Percentiles rank a stretch among this genome's conserved stretches.
These are phyloP conservation scores for Aethionema arabicum DNA, from an alignment of 345 rosid genomes.

Conservation along the genomic window DNA sequence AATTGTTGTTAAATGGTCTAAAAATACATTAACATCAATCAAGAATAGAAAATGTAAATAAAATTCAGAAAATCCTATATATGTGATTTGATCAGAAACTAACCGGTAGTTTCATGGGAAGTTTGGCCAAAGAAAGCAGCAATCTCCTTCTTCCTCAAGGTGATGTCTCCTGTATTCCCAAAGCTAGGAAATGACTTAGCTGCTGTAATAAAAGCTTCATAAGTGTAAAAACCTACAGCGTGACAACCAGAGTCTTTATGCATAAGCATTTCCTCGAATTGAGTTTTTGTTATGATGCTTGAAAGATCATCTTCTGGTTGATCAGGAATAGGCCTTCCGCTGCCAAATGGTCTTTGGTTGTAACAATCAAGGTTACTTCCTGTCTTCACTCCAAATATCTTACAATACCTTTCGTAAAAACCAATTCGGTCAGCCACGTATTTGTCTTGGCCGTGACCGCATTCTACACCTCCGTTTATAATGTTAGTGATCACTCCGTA, in stretches of 20 bases:
- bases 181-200: conserved; percentile 49
- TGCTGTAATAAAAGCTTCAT: conserved; percentile 58
- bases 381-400: conserved; percentile 46
- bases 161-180: conserved; percentile 46
- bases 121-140: conserved; percentile 74
- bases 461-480: conserved; percentile 67
- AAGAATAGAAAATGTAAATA: no score
- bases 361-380: conserved; percentile 70
- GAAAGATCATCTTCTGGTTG: conserved; percentile 6
- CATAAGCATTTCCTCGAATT: conserved; percentile 49
- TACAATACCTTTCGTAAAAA: conserved; percentile 65
- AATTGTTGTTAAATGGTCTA: no score
- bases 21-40: no score
- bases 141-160: conserved; percentile 48
- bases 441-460: conserved; percentile 49
- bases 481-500: conserved; percentile 63
- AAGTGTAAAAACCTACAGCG: conserved; percentile 53
- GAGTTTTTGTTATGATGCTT: conserved; percentile 34
- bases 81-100: no score
- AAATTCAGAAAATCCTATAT: no score
- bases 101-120: conserved; percentile 75
- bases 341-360: conserved; percentile 42
- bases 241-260: conserved; percentile 53
- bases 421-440: conserved; percentile 60
- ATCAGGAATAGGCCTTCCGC: no score